Evolutionary conservation across 148 eudicot genomes (phyloP), one percentile per base, ranked within the genome.

Genomic region (Chenopodium quinoa): DNA sequence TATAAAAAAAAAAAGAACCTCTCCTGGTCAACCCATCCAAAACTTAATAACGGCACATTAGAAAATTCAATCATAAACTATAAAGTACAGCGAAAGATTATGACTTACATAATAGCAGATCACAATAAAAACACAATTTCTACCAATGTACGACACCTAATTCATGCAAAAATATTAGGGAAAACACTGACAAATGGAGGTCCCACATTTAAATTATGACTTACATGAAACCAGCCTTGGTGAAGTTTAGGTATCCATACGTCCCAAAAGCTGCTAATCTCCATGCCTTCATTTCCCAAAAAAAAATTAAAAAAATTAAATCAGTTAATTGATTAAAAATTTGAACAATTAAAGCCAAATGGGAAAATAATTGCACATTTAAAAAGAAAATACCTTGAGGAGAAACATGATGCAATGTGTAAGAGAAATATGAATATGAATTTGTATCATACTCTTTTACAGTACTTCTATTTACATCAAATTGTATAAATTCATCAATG

Each of bases 181-280:
- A 37, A 5, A 37, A 37, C 44, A 17, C 14, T 4, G 20, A 13
- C 20, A 56, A 56, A 56, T 13, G 6, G 17, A 73, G 25, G 29
- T 75, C n/a, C 66, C 54, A 65, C 34, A 60, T 63, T 20, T 2
- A 75, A 68, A 25, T 19, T 47, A 72, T 62, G 82, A 86, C 93
- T 86, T 82, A 92, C 98, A 86, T 0, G 77, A 82, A 94, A 7
- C 86, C 97, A 60, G 91, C 86, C 75, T 92, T 92, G 82, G 98
- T 94, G 89, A 94, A 94, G 86, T 93, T 91, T 37, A 86, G 79
- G 87, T 91, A 94, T 13, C 98, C 95, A 84, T 89, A 93, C 14
- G 88, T 37, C 52, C 95, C 94, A 90, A 96, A 96, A 74, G 91
- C 83, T 20, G 91, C 68, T 80, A 90, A 31, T 91, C 99, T 88